Evolutionary conservation across 305 asterid species (phyloP), one percentile per base, ranked within the genome.

Genomic region (Vinca major): DNA sequence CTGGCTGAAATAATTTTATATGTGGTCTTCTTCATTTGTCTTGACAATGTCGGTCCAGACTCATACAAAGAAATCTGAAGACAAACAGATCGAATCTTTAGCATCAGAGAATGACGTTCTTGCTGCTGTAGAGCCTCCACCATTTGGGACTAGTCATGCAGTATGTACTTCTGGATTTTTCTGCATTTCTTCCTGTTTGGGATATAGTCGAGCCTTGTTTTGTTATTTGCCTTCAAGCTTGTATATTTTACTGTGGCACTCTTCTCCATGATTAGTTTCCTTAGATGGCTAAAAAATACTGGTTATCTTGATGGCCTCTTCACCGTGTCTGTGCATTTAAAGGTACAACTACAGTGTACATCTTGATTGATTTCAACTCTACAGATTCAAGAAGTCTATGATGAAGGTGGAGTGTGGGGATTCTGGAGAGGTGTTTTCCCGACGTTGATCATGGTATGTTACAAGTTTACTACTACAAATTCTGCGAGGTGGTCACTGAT

Each of bases 401-500:
- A 66, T 68, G 99, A 93, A 83, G 90, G 81, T 63, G 99, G 99
- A 69, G 76, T 89, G 71, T 73, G 76, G 78, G 97, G 97, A 74
- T 91, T 93, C 73, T 93, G 99, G 99, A 87, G 80, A 84, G 97
- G 99, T 77, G 97, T 93, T 78, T 77, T 87, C 68, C 99, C 99
- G 39, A 89, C 99, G 63, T 79, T 93, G 80, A 81, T 91, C 76
- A 93, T 93, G 99, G 99, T 93, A 91, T 57, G 95, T 77, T 74
- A 72, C 74, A 68, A 49, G 41, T n/a, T 72, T 55, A 79, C 63
- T 72, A 17, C 61, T 43, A 40, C n/a, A 71, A 57, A 57, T 69
- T 67, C 77, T 70, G 62, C 67, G 64, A 72, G 67, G 54, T 80
- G 66, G 71, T 60, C 74, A 72, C 67, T 86, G 71, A 87, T 71